Evolutionary conservation across 192 early-diverging fungal genomes (phyloP).

Genomic region (Rhizophagus prolifer): DNA sequence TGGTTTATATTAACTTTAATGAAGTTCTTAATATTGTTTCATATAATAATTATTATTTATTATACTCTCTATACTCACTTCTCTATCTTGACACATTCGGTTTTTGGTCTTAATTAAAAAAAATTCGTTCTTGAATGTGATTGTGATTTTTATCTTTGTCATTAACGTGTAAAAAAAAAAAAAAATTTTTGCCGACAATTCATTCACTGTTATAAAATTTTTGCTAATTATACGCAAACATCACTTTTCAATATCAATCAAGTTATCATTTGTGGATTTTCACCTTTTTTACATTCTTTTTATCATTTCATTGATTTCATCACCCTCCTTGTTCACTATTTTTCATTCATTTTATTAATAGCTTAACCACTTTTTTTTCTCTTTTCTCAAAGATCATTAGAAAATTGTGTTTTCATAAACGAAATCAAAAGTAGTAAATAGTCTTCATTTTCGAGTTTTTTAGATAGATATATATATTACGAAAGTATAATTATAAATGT

Average conservation of each 20-base stretch:
- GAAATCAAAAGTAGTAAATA: neutral
- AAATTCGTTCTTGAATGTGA: neutral
- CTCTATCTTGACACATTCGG: neutral
- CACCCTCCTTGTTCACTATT: neutral
- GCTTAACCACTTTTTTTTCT: neutral
- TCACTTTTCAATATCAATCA: neutral
- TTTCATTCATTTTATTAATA: neutral
- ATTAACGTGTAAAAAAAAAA: neutral
- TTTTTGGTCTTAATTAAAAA: neutral
- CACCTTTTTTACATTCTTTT: neutral
- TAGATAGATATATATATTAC: neutral
- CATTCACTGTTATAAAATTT: neutral
- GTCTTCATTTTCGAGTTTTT: neutral
- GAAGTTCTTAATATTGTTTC: neutral
- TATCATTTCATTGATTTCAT: neutral
- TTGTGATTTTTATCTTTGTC: too few relatives aligned
- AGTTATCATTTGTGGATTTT: neutral
- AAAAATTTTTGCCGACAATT: neutral
- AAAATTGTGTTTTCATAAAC: neutral
- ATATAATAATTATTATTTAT: neutral
- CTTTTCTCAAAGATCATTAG: neutral
- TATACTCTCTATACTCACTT: neutral
- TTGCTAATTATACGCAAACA: neutral
- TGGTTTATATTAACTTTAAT: neutral
- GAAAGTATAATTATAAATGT: neutral